Percentiles rank a stretch among this genome's conserved stretches.
Evolutionary conservation across 805 yeast species (phyloP).

Genomic region (Barnettozyma vustinii): DNA sequence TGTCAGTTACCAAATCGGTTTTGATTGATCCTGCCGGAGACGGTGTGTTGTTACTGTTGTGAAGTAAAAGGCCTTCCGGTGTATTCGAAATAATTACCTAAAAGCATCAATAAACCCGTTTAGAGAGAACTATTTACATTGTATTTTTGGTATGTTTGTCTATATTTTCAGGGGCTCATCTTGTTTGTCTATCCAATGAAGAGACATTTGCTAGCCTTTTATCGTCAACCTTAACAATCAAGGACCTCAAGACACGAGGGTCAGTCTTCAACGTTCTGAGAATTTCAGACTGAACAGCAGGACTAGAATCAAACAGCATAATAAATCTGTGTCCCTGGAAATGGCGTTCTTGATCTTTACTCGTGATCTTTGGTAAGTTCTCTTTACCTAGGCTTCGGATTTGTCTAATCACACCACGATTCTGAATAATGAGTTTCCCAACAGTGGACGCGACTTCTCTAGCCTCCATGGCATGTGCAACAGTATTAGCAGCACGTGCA

Average conservation of each 20-base stretch:
- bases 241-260: conserved; percentile 84
- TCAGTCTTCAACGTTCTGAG: conserved; percentile 75
- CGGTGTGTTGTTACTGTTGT: neutral
- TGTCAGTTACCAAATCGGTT: conserved; percentile 55
- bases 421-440: conserved; percentile 76
- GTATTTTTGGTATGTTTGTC: neutral
- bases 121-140: neutral
- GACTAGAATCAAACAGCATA: conserved; percentile 80
- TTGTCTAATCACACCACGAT: conserved; percentile 91
- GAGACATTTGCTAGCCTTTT: conserved; percentile 50
- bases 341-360: conserved; percentile 82
- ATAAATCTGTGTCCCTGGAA: conserved; percentile 87
- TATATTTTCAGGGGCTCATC: neutral
- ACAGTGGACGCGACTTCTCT: conserved; percentile 61
- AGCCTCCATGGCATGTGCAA: conserved; percentile 51
- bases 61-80: neutral
- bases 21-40: conserved; percentile 46
- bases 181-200: conserved; percentile 42
- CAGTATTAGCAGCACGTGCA: conserved; percentile 69
- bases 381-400: conserved; percentile 74
- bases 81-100: no score
- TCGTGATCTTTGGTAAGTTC: conserved; percentile 73
- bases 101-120: neutral
- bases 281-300: conserved; percentile 83
- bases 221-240: conserved; percentile 56